Evolutionary conservation across 441 rosid species (phyloP), one percentile per base, ranked within the genome.

Genomic region (Brassica balearica): DNA sequence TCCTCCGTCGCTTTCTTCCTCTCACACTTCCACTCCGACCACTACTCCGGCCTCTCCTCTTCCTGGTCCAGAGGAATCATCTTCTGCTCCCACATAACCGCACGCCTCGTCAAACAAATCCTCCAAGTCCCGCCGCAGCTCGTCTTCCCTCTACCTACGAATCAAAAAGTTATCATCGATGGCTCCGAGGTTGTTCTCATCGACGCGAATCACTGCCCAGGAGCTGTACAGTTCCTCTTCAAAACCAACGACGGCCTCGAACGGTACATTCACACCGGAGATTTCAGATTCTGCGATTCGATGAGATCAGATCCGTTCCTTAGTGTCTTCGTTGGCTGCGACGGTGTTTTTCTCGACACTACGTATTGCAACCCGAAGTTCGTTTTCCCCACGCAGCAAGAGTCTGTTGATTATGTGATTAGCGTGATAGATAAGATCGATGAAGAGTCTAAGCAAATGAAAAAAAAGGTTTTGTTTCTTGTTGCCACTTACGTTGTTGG

Each of bases 21-120:
- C 71, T 89, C 97, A 59, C 97, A 95, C 84, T 92, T 95, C 86
- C 97, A 95, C 82, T 88, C 96, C 71, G 97, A 95, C 41, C 98
- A 91, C 74, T 92, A 92, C 73, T 65, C 89, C 17, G 97, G 97
- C 71, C 92, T 95, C 66, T 82, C 90, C 70, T 64, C 89, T 38
- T 60, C 86, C 53, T 95, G 98, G 97, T 86, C 90, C 14, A 73
- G 84, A 62, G 98, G 97, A 66, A 78, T 92, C 58, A 80, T 95
- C 61, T 92, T 88, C 85, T 91, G 96, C 82, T 92, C 98, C 34
- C 85, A 74, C 4, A 69, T 74, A 56, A 90, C 98, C 66, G 80
- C 97, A 69, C 74, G 79, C 65, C 96, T 95, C 79, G 85, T 92
- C 11, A 76, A 74, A 58, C 69, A 79, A 15, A 61, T 88, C 63